phyloP scores from a whole-genome alignment of 495 filamentous ascomycete genomes.

The Massariosphaeria phaeospora region DNA sequence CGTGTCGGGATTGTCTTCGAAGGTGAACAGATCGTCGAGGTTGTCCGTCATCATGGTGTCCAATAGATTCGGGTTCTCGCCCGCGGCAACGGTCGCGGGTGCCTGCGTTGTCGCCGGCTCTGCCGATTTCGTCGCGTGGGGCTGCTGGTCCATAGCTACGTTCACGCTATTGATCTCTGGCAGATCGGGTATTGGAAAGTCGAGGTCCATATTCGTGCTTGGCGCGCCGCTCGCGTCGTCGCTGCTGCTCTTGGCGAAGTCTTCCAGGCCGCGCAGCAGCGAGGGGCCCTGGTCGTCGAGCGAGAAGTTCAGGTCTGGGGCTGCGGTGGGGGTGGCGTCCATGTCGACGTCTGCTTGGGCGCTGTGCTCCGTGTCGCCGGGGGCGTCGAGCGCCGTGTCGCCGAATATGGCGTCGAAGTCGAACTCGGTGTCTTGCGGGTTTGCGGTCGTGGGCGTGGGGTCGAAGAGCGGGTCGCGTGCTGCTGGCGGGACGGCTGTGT shows the following conservation, averaged over 20 bases:
- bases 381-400: slow-evolving; percentile 3
- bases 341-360: slow-evolving; percentile 9
- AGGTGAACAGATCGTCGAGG: slow-evolving; percentile 28
- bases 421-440: slow-evolving; percentile 19
- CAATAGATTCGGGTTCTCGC: slow-evolving; percentile 1
- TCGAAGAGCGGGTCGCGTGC: slow-evolving; percentile 24
- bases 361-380: background rate
- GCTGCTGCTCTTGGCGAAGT: slow-evolving; percentile 25
- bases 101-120: background rate
- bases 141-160: background rate
- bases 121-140: background rate
- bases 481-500: background rate
- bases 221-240: background rate
- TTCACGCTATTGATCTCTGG: no score
- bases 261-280: slow-evolving; percentile 31
- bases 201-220: slow-evolving; percentile 4
- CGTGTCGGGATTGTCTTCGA: slow-evolving; percentile 19
- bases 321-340: background rate
- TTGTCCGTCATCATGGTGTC: slow-evolving; percentile 13
- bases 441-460: slow-evolving; percentile 20
- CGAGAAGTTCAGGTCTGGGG: slow-evolving; percentile 18
- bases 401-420: slow-evolving; percentile 32
- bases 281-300: slow-evolving; percentile 28
- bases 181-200: slow-evolving; percentile 29
- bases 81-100: background rate